Percentiles rank a stretch among this genome's conserved stretches.
Evolutionary conservation across 495 filamentous ascomycete genomes (phyloP).

Genomic region (Aspergillus ellipticus): DNA sequence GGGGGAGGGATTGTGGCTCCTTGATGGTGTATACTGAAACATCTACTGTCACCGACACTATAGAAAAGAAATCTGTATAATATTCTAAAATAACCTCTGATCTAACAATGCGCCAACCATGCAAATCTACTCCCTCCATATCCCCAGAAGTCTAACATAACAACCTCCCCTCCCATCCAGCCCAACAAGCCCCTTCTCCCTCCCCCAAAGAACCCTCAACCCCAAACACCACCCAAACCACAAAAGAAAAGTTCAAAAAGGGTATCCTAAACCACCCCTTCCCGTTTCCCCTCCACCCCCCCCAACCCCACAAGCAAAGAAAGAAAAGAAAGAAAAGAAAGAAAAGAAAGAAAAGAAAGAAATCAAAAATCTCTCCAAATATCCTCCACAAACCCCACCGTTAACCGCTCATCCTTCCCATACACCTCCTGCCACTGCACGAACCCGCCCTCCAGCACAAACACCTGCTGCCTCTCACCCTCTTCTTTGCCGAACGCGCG

Average conservation of each 20-base stretch:
- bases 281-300: too few relatives aligned
- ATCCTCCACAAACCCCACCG: slow-evolving; percentile 80
- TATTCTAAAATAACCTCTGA: background rate
- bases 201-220: too few relatives aligned
- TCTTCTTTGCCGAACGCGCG: slow-evolving; percentile 29
- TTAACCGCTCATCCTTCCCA: slow-evolving; percentile 72
- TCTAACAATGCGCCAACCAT: too few relatives aligned
- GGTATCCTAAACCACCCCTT: too few relatives aligned
- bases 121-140: background rate
- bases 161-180: background rate
- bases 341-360: background rate
- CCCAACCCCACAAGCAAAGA: too few relatives aligned
- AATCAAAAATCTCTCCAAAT: slow-evolving; percentile 67
- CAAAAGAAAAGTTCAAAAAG: too few relatives aligned
- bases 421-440: slow-evolving; percentile 88
- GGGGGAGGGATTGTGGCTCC: slow-evolving; percentile 62
- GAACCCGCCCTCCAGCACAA: slow-evolving; percentile 82
- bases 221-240: too few relatives aligned
- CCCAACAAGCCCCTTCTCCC: background rate
- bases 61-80: background rate
- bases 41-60: background rate
- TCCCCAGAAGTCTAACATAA: background rate
- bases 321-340: too few relatives aligned
- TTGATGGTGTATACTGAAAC: background rate
- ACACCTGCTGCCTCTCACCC: slow-evolving; percentile 62